These are phyloP conservation scores for Arbutus unedo DNA, from an alignment of 148 eudicot genomes.

Conservation along the genomic window DNA sequence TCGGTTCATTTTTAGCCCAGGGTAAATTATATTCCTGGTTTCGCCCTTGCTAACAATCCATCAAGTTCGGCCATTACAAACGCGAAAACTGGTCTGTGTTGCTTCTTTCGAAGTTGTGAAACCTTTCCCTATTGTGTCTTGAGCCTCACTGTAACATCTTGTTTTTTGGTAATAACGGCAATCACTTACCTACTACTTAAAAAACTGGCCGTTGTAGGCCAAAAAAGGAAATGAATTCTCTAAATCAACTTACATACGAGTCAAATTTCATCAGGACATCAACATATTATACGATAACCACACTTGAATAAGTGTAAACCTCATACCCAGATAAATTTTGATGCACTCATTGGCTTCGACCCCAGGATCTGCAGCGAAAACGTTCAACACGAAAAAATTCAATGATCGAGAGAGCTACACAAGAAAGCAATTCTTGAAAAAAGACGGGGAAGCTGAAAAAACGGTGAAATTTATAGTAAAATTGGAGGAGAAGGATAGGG, in stretches of 20 bases:
- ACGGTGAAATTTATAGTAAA: no score
- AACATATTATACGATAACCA: background rate
- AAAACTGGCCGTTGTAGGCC: background rate
- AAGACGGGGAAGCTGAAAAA: background rate
- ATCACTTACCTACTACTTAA: background rate
- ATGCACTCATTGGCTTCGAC: constrained; percentile 78
- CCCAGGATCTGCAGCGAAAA: constrained; percentile 55
- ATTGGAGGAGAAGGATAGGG: background rate
- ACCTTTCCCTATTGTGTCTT: background rate
- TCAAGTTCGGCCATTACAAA: background rate
- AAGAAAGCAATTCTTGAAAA: background rate
- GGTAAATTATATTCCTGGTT: no score
- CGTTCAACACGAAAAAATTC: background rate
- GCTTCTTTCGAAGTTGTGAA: background rate
- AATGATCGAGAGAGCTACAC: background rate
- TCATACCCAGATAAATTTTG: constrained; percentile 66
- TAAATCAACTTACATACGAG: background rate
- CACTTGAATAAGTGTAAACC: background rate
- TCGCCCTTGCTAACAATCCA: background rate
- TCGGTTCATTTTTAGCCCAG: no score
- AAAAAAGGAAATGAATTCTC: background rate
- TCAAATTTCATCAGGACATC: background rate
- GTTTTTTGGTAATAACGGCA: background rate
- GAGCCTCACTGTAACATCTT: background rate
- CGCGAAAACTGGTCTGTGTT: background rate